Base-by-base conservation (phyloP, 2,329 filamentous ascomycete genomes). In the Didymella pinodella region DNA sequence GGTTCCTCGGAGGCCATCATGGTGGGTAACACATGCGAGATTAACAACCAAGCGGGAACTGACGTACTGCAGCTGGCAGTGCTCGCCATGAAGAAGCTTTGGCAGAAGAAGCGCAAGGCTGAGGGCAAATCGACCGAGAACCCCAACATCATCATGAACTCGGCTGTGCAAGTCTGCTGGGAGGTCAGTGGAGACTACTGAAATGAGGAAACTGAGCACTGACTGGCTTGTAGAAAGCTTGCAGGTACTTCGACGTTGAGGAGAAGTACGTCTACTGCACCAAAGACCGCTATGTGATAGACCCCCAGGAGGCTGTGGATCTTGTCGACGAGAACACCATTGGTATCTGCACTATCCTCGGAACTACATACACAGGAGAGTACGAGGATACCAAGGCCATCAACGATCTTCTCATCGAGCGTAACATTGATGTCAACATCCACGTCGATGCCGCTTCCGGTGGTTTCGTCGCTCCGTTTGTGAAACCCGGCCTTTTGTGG, bases 151-250 rank as follows among this genome's bases (percentile, higher is more conserved):
- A 82, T 98, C 82, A 97, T 98, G 94, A 95, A 91, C 70, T 92
- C 91, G 26, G 93, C 94, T 31, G 94, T 97, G 2, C 94, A 98
- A 80, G 94, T 97, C 40, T 97, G 93, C 84, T 97, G 93, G 93
- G 93, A 97, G 59, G 65, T 67, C 2, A 54, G 58, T 44, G 5
- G 8, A 36, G 32, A 34, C 12, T 34, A 22, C 22, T 34, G 3
- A 6, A 5, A 16, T 16, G 12, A 5, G 32, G 3, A 6, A 4
- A n/a, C 1, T 43, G 22, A 25, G 28, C n/a, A n/a, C 25, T 44
- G 41, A 44, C 41, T 7, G 22, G 41, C 14, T 26, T 28, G 14
- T 25, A 68, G 78, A 97, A 97, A 82, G 81, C 81, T 0, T 79
- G 80, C 41, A 85, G 92, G 50, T 96, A 96, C 81, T 95, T 96